Percentiles rank a stretch among this genome's conserved stretches.
These are phyloP conservation scores for Mycena vitilis DNA, from an alignment of 768 basidiomycete species.

Conservation along the genomic window DNA sequence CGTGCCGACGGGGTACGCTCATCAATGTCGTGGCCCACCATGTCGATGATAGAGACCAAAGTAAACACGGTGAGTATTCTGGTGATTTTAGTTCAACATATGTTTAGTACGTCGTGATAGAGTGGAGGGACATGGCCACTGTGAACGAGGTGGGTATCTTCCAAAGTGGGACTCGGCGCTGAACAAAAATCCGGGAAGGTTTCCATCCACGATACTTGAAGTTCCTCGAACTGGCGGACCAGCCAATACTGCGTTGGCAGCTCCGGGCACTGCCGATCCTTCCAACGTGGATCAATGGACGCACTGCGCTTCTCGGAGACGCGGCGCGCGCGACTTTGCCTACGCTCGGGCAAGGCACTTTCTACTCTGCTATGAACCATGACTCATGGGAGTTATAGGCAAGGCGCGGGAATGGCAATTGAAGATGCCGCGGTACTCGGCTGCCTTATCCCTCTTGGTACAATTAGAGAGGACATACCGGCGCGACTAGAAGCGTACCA, in stretches of 20 bases:
- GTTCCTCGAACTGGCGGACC: constrained; percentile 25
- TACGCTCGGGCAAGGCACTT: constrained; percentile 24
- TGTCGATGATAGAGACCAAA: constrained; percentile 26
- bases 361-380: too few relatives aligned
- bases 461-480: constrained; percentile 19
- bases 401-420: constrained; percentile 43
- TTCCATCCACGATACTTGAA: constrained; percentile 30
- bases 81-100: too few relatives aligned
- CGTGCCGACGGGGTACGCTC: constrained; percentile 13
- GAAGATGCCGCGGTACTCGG: constrained; percentile 36
- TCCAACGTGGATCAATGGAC: constrained; percentile 28
- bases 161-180: neutral
- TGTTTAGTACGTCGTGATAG: neutral
- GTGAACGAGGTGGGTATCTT: constrained; percentile 20
- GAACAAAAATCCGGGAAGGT: neutral
- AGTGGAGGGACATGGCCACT: constrained; percentile 15
- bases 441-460: constrained; percentile 24
- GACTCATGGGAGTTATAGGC: constrained; percentile 15
- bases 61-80: constrained; percentile 10
- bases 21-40: constrained; percentile 32
- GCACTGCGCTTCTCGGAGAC: constrained; percentile 22
- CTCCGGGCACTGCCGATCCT: constrained; percentile 22
- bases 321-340: constrained; percentile 42
- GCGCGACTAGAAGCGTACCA: constrained; percentile 26
- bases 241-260: constrained; percentile 29